These are phyloP conservation scores for Lolium perenne DNA, from an alignment of 176 grass and related monocot genomes.

Conservation along the genomic window DNA sequence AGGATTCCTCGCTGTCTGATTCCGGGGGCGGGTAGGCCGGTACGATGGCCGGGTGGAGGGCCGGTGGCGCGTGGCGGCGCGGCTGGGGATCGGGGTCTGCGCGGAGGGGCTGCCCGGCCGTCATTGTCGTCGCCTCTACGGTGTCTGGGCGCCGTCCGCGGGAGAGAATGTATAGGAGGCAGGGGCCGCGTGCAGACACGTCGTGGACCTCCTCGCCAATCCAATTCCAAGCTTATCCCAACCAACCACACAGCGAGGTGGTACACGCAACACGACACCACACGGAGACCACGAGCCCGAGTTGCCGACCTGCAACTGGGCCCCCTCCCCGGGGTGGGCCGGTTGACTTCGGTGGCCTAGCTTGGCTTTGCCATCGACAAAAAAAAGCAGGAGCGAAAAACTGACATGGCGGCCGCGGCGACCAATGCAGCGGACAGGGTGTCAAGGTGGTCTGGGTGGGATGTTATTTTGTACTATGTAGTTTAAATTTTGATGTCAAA, in stretches of 20 bases:
- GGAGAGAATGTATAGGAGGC: slow-evolving; percentile 12
- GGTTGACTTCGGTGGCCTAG: too few relatives aligned
- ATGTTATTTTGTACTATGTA: too few relatives aligned
- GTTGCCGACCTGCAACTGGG: slow-evolving; percentile 13
- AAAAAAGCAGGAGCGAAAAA: too few relatives aligned
- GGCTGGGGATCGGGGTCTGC: neutral
- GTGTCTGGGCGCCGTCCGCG: slow-evolving; percentile 5
- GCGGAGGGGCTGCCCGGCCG: slow-evolving; percentile 52
- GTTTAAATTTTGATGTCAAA: too few relatives aligned
- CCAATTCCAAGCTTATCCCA: neutral
- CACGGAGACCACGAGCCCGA: neutral
- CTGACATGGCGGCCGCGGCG: too few relatives aligned
- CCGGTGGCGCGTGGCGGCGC: neutral
- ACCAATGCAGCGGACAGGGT: too few relatives aligned
- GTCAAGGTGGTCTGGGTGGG: too few relatives aligned
- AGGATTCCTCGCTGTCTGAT: slow-evolving; percentile 70
- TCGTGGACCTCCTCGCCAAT: neutral
- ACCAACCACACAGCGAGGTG: neutral
- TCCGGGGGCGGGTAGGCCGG: slow-evolving; percentile 77
- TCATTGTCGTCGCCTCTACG: slow-evolving; percentile 40
- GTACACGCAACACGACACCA: slow-evolving; percentile 5
- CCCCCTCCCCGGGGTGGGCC: too few relatives aligned
- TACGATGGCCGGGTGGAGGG: slow-evolving; percentile 38
- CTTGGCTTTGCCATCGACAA: too few relatives aligned
- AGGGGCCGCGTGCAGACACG: neutral